A percentile compares a stretch with the other conserved stretches of the same genome.
Evolutionary conservation across 2,329 filamentous ascomycete species (phyloP).

Genomic region (Orbilia ellipsospora): DNA sequence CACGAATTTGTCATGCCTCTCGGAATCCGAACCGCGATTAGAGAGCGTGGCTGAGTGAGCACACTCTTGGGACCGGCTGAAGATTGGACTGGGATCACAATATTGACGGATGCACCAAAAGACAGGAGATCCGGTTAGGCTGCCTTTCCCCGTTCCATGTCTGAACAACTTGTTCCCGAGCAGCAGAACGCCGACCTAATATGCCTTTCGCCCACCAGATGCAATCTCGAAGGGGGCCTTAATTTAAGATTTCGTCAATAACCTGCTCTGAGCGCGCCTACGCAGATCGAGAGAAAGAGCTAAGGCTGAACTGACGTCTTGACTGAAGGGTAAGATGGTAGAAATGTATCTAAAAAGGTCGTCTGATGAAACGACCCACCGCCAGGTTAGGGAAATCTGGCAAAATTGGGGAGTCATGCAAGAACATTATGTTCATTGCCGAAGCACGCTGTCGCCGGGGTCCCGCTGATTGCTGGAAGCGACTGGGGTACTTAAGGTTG

Average conservation of each 20-base stretch:
- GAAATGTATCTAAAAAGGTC: constrained; percentile 7
- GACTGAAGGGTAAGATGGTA: too few relatives aligned
- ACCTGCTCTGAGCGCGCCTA: constrained; percentile 10
- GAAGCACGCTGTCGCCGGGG: background rate
- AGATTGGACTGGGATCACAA: constrained; percentile 28
- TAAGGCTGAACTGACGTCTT: constrained; percentile 34
- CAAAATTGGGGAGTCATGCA: constrained; percentile 6
- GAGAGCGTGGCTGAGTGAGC: constrained; percentile 38
- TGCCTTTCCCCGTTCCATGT: constrained; percentile 9
- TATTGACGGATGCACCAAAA: constrained; percentile 35
- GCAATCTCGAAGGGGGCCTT: constrained; percentile 32
- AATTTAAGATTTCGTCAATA: background rate
- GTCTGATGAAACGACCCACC: constrained; percentile 49
- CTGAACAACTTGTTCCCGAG: constrained; percentile 23
- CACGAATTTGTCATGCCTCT: constrained; percentile 50
- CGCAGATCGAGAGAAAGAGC: background rate
- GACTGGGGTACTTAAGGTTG: background rate
- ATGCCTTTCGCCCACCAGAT: constrained; percentile 14
- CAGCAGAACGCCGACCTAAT: constrained; percentile 47
- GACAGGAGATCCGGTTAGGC: constrained; percentile 29
- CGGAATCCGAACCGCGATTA: constrained; percentile 52
- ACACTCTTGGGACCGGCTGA: constrained; percentile 29
- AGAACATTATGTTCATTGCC: constrained; percentile 7
- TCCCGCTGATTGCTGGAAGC: background rate
- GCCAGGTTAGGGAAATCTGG: constrained; percentile 13